phyloP scores from a whole-genome alignment of 2,329 filamentous ascomycete species.

The Ceratocystis cubensis region DNA sequence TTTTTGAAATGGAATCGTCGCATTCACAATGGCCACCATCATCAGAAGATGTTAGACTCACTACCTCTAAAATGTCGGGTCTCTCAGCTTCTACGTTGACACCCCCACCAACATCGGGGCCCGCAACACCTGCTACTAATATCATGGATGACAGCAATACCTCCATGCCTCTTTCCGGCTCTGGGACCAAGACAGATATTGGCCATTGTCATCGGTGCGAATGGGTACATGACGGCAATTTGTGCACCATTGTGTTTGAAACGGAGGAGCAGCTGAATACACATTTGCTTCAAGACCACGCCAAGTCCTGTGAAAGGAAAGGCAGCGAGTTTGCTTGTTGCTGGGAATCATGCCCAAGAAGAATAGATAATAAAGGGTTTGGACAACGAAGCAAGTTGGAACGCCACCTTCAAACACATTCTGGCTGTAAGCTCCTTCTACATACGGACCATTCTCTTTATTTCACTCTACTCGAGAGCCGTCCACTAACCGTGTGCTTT shows the following conservation, averaged over 20 bases:
- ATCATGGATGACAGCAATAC: neutral
- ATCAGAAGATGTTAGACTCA: neutral
- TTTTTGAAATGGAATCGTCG: constrained; percentile 16
- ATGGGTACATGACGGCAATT: constrained; percentile 22
- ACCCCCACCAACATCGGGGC: constrained; percentile 7
- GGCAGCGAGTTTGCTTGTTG: constrained; percentile 39
- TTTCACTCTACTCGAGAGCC: constrained; percentile 22
- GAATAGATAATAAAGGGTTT: constrained; percentile 35
- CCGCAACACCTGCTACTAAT: constrained; percentile 10
- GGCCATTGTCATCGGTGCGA: constrained; percentile 5
- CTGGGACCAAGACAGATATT: neutral
- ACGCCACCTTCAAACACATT: constrained; percentile 53
- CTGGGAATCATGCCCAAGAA: constrained; percentile 44
- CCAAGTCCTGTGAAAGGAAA: constrained; percentile 34
- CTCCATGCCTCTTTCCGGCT: neutral
- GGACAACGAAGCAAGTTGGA: constrained; percentile 51
- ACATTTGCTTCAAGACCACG: constrained; percentile 42
- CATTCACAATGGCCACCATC: constrained; percentile 16
- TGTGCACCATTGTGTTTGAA: constrained; percentile 31
- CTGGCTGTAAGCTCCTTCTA: constrained; percentile 40
- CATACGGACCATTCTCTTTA: neutral
- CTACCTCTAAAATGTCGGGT: constrained; percentile 2
- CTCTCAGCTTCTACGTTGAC: neutral
- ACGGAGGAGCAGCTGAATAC: constrained; percentile 40
- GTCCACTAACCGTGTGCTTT: constrained; percentile 22